Percentiles rank a stretch among this genome's conserved stretches.
Conservation (phyloP, 2,329 filamentous ascomycete species). For the Nothopassalora personata region DNA sequence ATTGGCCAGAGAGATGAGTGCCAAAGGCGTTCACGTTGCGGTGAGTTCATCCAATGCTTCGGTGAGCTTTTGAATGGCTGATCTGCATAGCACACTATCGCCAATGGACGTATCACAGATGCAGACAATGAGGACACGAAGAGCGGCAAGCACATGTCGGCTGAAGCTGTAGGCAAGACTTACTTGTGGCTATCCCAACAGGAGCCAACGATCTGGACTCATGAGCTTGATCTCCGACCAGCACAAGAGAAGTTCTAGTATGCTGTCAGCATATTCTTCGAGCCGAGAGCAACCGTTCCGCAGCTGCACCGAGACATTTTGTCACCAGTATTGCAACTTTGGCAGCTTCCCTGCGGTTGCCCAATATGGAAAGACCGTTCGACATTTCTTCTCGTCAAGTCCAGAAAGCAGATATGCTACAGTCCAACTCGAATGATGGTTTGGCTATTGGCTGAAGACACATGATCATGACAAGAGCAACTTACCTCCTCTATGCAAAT, state of each 20-base stretch:
- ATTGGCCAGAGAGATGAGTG: slow-evolving; percentile 52
- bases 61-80: not conserved
- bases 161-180: slow-evolving; percentile 53
- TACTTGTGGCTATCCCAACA: slow-evolving; percentile 50
- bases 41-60: slow-evolving; percentile 1
- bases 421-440: no score
- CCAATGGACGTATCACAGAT: slow-evolving; percentile 52
- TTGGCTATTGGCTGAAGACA: no score
- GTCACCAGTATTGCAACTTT: not conserved
- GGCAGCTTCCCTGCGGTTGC: no score
- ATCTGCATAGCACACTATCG: slow-evolving; percentile 46
- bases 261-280: not conserved
- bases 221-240: slow-evolving; percentile 49
- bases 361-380: not conserved
- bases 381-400: not conserved
- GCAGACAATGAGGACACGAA: slow-evolving; percentile 45
- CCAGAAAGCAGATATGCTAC: no score
- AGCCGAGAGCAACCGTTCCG: not conserved
- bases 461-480: no score
- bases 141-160: slow-evolving; percentile 52
- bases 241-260: slow-evolving; percentile 46
- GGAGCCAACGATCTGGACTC: slow-evolving; percentile 47
- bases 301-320: not conserved
- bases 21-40: slow-evolving; percentile 53
- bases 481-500: no score